Base-by-base conservation (phyloP, 2,329 filamentous ascomycete genomes). In the Fusarium nodosum region DNA sequence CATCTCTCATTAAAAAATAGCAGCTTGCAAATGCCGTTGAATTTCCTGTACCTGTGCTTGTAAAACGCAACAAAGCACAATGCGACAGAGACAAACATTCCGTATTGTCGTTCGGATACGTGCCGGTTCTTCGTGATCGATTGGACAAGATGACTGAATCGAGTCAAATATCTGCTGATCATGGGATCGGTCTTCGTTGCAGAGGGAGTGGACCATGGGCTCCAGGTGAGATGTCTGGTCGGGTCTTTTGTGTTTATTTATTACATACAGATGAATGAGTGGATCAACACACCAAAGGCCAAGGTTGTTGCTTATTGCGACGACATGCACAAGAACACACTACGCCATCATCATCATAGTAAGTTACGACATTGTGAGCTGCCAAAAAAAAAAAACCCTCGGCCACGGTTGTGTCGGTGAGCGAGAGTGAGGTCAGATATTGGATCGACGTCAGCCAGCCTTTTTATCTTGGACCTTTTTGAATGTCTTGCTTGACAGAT, bases 81-180 rank as follows among this genome's bases (percentile, higher is more conserved):
- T 26, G 28, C 15, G 26, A 47, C 4, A 36, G 24, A 65, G 24
- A 42, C 54, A 53, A 56, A 48, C 54, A 52, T 51, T 44, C 41
- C 41, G 8, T 55, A 36, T 44, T 55, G 51, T 53, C 39, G 46
- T 57, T 20, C 36, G n/a, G 36, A 39, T 39, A 46, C 54, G 60
- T 66, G 45, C 64, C 44, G 53, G 41, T 41, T 41, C 34, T 30
- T 63, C 45, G 53, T 64, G 46, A 66, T 62, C 33, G 48, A 57
- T 41, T 36, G 36, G 28, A 56, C 44, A 18, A 39, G 54, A 30
- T 47, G 28, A 31, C 12, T 47, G 28, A 47, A 46, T 30, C 44
- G 44, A 33, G 30, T 69, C 45, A 28, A 62, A 65, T 51, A 54
- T 69, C 45, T 66, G 56, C 59, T 63, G 60, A 71, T 71, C 68